Percentiles rank a stretch among this genome's conserved stretches.
phyloP scores from a whole-genome alignment of 495 filamentous ascomycete genomes.

The Podospora pseudopauciseta region DNA sequence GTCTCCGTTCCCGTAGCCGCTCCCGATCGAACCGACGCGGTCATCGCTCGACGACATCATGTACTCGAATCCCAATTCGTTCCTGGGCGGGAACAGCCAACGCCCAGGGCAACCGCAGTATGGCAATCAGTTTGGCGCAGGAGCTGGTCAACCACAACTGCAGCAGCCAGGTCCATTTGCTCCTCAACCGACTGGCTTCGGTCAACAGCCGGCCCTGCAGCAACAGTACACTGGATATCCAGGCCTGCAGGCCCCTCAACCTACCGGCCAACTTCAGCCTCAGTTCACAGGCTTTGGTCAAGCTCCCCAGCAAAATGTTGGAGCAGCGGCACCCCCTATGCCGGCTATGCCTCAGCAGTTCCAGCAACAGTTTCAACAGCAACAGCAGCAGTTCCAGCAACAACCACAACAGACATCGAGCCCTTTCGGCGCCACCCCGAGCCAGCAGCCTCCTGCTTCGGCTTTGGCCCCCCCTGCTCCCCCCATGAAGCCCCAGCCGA shows the following conservation, averaged over 20 bases:
- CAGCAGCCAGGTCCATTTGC: conserved; percentile 60
- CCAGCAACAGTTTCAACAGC: conserved; percentile 39
- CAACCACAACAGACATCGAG: conserved; percentile 42
- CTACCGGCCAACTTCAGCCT: conserved; percentile 52
- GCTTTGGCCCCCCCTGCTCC: conserved; percentile 37
- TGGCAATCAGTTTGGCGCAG: conserved; percentile 49
- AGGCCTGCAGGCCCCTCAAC: conserved; percentile 47
- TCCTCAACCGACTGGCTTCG: conserved; percentile 57
- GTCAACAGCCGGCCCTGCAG: conserved; percentile 52
- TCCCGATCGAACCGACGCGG: conserved; percentile 4
- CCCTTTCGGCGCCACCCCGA: conserved; percentile 35
- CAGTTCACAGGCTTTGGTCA: conserved; percentile 56
- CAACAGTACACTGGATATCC: conserved; percentile 60
- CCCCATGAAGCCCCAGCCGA: conserved; percentile 63
- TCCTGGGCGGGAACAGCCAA: conserved; percentile 70
- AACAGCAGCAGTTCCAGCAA: conserved; percentile 40
- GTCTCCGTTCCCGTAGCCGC: conserved; percentile 4
- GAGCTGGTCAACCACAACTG: conserved; percentile 48
- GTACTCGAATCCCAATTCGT: conserved; percentile 86
- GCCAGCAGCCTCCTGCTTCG: conserved; percentile 29
- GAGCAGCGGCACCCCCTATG: conserved; percentile 52
- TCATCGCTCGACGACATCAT: conserved; percentile 45
- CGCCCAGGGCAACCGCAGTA: conserved; percentile 69
- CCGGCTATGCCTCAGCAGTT: conserved; percentile 54
- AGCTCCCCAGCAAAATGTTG: conserved; percentile 42